A percentile compares a stretch with the other conserved stretches of the same genome.
Evolutionary conservation across 768 basidiomycete genomes (phyloP).

Genomic region (Mrakia hoshinonis): DNA sequence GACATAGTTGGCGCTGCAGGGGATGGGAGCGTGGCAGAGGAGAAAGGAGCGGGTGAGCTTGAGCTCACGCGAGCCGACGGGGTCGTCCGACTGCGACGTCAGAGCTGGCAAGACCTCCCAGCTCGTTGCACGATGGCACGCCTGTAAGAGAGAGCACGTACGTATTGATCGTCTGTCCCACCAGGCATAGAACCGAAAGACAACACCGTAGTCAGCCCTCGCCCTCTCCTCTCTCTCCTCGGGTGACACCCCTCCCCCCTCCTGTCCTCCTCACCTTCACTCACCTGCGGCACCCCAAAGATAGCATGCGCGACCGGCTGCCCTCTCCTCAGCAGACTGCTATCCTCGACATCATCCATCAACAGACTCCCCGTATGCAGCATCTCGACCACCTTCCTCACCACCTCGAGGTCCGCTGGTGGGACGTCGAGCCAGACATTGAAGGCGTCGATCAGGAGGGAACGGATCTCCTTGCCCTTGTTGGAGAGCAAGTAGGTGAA

Average conservation of each 20-base stretch:
- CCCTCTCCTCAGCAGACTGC: slow-evolving; percentile 75
- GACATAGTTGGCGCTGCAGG: slow-evolving; percentile 68
- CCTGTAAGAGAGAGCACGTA: not conserved
- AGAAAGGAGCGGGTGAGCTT: not conserved
- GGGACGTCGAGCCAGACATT: slow-evolving; percentile 85
- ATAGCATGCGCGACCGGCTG: slow-evolving; percentile 82
- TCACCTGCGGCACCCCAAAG: slow-evolving; percentile 68
- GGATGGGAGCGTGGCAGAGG: too few relatives aligned
- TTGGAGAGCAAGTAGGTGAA: slow-evolving; percentile 72
- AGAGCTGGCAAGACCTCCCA: not conserved
- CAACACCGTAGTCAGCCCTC: not conserved
- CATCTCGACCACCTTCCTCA: slow-evolving; percentile 80
- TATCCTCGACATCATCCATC: slow-evolving; percentile 94
- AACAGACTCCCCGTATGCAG: slow-evolving; percentile 87
- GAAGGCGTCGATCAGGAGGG: slow-evolving; percentile 82
- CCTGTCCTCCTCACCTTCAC: not conserved
- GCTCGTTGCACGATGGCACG: too few relatives aligned
- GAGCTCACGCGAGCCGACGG: not conserved
- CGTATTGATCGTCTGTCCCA: slow-evolving; percentile 72
- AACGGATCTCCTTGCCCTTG: slow-evolving; percentile 87
- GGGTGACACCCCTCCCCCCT: not conserved
- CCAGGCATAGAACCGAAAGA: not conserved
- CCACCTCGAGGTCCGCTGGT: slow-evolving; percentile 56
- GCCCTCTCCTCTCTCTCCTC: not conserved
- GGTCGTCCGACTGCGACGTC: not conserved